Conservation (phyloP, 164 flowering plant genomes). For the Magnolia kwangsiensis region DNA sequence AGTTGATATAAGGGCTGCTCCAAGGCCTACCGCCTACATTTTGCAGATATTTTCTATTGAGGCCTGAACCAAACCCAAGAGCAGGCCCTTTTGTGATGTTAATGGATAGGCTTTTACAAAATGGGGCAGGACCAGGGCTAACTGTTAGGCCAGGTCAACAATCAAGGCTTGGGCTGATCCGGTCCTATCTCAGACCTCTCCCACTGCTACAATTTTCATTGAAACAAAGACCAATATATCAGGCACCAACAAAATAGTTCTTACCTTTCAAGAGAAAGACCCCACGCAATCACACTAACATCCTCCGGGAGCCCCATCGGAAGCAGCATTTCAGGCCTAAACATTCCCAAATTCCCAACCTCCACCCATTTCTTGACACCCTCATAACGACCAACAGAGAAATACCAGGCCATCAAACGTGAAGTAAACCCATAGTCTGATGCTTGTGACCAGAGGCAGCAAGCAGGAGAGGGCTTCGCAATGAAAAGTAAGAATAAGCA, state of each 20-base stretch:
- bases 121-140: not conserved
- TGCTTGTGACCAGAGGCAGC: not conserved
- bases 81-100: too few species aligned
- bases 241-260: not conserved
- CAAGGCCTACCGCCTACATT: not conserved
- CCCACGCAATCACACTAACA: constrained; percentile 95
- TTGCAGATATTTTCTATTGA: not conserved
- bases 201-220: not conserved
- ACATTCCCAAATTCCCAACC: constrained; percentile 96
- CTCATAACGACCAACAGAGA: constrained; percentile 51
- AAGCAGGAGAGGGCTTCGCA: not conserved
- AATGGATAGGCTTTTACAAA: too few species aligned
- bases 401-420: not conserved
- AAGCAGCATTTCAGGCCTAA: constrained; percentile 95
- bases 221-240: not conserved
- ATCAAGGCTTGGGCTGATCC: not conserved
- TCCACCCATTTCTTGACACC: constrained; percentile 95
- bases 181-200: not conserved
- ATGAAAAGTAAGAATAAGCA: not conserved
- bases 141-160: not conserved
- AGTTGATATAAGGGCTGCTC: not conserved
- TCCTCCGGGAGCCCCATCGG: constrained; percentile 99
- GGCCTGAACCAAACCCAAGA: not conserved
- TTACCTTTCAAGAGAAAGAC: constrained; percentile 96
- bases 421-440: not conserved